Evolutionary conservation across 2,329 filamentous ascomycete genomes (phyloP).

Genomic region (Xylariaceae sp.): DNA sequence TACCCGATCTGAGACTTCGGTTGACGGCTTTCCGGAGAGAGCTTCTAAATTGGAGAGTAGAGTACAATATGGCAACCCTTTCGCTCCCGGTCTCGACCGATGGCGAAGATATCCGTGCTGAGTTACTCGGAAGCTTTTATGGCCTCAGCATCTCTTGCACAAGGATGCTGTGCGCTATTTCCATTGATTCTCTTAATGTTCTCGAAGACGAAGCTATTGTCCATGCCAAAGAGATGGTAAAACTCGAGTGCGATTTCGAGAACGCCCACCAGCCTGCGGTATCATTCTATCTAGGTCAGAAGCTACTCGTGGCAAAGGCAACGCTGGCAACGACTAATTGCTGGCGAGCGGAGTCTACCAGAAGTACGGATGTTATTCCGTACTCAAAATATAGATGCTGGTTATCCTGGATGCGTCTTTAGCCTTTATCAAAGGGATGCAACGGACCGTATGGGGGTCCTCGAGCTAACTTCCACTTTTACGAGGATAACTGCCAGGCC

Average conservation of each 20-base stretch:
- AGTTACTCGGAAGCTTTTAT: constrained; percentile 5
- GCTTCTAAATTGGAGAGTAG: background rate
- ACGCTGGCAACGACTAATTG: background rate
- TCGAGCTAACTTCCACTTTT: too few species aligned
- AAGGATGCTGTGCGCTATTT: constrained; percentile 3
- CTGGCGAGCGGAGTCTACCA: background rate
- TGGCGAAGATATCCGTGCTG: constrained; percentile 2
- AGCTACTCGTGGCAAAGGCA: background rate
- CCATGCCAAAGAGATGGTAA: background rate
- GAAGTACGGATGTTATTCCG: background rate
- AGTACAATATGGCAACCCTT: background rate
- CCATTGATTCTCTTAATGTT: background rate
- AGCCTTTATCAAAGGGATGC: too few species aligned
- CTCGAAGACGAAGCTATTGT: background rate
- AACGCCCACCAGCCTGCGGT: background rate
- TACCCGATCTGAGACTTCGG: background rate
- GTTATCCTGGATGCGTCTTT: too few species aligned
- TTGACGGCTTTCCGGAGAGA: background rate
- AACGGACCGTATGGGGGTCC: too few species aligned
- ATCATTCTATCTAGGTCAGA: background rate
- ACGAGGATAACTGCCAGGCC: too few species aligned
- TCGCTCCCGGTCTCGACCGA: background rate
- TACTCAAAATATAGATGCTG: background rate
- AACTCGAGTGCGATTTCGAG: background rate
- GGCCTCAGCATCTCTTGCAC: background rate